Evolutionary conservation across 768 basidiomycete genomes (phyloP).

Genomic region (Sporobolomyces pararoseus): DNA sequence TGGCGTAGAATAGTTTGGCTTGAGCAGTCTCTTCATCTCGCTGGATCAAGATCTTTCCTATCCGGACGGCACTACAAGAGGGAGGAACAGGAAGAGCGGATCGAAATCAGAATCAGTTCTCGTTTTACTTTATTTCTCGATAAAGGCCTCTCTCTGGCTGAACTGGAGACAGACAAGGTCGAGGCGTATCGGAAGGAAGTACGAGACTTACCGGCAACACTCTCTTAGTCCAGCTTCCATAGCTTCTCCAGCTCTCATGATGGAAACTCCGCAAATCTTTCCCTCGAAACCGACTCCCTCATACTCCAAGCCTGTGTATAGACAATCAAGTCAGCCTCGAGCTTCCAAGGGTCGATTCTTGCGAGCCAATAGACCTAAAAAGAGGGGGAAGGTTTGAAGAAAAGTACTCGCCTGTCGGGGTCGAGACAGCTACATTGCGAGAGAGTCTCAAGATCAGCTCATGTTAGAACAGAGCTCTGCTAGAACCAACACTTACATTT

Average conservation of each 20-base stretch:
- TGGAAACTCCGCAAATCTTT: constrained; percentile 53
- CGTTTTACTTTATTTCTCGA: no score
- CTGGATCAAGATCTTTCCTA: constrained; percentile 98
- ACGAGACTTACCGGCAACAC: constrained; percentile 80
- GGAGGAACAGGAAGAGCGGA: neutral
- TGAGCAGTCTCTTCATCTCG: constrained; percentile 92
- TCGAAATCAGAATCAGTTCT: neutral
- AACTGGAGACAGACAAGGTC: no score
- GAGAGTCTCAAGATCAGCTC: neutral
- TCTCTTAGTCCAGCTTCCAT: constrained; percentile 97
- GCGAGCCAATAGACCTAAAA: neutral
- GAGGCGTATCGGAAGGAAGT: neutral
- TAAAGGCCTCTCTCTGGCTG: no score
- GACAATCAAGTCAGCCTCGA: neutral
- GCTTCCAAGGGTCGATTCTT: no score
- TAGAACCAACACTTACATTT: constrained; percentile 51
- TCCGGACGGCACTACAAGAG: constrained; percentile 55
- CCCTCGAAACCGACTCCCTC: constrained; percentile 93
- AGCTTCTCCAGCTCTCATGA: constrained; percentile 85
- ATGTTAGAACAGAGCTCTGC: no score
- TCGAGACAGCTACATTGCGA: constrained; percentile 56
- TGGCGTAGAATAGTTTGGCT: constrained; percentile 69
- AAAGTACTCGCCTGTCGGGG: constrained; percentile 64
- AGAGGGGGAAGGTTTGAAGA: neutral
- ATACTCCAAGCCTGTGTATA: constrained; percentile 67